phyloP scores from a whole-genome alignment of 2,329 filamentous ascomycete species.

The Apiospora saccharicola region DNA sequence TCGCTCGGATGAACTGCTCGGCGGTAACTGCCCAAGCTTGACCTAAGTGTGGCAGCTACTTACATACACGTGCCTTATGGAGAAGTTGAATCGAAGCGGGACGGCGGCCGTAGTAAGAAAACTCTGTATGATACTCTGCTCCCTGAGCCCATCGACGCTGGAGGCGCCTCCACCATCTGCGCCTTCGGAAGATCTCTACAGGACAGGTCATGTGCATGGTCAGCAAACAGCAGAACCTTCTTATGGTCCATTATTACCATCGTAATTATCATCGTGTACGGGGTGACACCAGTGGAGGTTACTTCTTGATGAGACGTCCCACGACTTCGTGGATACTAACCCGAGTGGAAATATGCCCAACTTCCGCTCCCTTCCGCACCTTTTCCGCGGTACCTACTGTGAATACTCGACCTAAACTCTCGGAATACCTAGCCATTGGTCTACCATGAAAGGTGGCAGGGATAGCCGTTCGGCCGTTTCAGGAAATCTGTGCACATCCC shows the following conservation, averaged over 20 bases:
- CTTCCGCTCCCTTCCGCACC: neutral
- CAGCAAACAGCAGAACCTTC: neutral
- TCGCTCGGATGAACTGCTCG: slow-evolving; percentile 1
- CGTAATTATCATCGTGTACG: too few species aligned
- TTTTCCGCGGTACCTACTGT: neutral
- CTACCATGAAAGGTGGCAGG: neutral
- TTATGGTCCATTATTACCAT: neutral
- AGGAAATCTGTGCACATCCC: neutral
- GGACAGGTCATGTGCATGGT: neutral
- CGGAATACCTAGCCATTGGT: neutral
- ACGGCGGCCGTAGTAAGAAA: neutral
- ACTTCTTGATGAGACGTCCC: neutral
- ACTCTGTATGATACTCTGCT: neutral
- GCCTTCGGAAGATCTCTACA: neutral
- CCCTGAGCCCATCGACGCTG: neutral
- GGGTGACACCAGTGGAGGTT: neutral
- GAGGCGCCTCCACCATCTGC: neutral
- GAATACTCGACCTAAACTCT: neutral
- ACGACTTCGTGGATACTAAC: neutral
- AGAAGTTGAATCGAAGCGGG: neutral
- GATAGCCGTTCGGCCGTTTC: neutral
- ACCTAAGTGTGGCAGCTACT: neutral
- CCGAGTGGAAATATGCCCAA: neutral
- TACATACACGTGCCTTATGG: neutral
- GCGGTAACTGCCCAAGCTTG: neutral